These are phyloP conservation scores for Fusarium verticillioides DNA, from an alignment of 2,329 filamentous ascomycete genomes.

Conservation along the genomic window DNA sequence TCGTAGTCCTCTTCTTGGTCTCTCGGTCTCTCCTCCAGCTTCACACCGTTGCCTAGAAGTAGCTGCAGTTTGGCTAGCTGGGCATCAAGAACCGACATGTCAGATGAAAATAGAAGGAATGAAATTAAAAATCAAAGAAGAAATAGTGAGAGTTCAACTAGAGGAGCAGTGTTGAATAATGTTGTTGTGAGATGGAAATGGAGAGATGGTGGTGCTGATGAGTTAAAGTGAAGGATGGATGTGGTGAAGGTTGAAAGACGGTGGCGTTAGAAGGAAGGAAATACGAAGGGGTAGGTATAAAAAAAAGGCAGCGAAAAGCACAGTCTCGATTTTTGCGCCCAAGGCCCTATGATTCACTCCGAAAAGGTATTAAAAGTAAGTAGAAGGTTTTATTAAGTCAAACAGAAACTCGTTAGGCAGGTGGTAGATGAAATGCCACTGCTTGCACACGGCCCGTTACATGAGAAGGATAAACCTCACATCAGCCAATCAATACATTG, in stretches of 20 bases:
- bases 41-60: slow-evolving; percentile 36
- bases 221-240: neutral
- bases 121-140: neutral
- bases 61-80: slow-evolving; percentile 39
- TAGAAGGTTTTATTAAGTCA: neutral
- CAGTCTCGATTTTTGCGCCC: neutral
- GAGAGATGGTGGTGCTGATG: neutral
- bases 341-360: slow-evolving; percentile 12
- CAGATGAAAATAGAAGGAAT: neutral
- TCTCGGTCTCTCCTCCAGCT: slow-evolving; percentile 19
- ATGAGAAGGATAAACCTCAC: slow-evolving; percentile 1
- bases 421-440: neutral
- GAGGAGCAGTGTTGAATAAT: neutral
- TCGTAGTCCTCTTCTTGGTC: neutral
- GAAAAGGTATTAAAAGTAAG: neutral
- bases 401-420: neutral
- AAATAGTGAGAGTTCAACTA: neutral
- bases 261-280: neutral
- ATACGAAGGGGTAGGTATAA: neutral
- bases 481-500: slow-evolving; percentile 4
- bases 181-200: neutral
- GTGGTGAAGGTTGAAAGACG: neutral
- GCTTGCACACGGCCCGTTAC: neutral
- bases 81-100: slow-evolving; percentile 34
- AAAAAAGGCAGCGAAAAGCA: slow-evolving; percentile 1